Percentiles rank a stretch among this genome's conserved stretches.
phyloP scores from a whole-genome alignment of 2,329 filamentous ascomycete species.

The Alternaria sp. region DNA sequence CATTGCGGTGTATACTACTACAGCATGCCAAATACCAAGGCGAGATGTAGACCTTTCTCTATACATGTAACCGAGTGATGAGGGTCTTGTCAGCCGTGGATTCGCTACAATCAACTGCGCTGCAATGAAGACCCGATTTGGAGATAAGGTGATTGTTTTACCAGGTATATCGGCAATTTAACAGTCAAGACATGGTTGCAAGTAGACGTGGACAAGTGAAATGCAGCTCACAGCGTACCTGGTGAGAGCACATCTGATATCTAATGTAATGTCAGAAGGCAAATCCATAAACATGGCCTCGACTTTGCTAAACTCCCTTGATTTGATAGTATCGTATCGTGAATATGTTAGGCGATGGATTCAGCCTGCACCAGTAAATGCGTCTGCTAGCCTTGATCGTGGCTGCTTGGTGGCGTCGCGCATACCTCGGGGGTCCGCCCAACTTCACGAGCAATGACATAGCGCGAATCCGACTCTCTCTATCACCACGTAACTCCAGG shows the following conservation, averaged over 20 bases:
- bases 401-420: constrained; percentile 15
- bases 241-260: not conserved
- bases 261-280: not conserved
- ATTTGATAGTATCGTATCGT: not conserved
- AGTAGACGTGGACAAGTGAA: not conserved
- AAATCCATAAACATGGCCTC: not conserved
- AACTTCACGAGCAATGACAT: constrained; percentile 26
- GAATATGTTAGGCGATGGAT: not conserved
- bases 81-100: not conserved
- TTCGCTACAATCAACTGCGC: not conserved
- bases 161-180: not conserved
- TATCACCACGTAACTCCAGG: constrained; percentile 13
- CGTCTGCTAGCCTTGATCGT: not conserved
- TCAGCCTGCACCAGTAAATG: not conserved
- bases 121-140: not conserved
- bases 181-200: not conserved
- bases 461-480: constrained; percentile 20
- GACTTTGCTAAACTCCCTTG: not conserved
- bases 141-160: not conserved
- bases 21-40: constrained; percentile 39
- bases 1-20: constrained; percentile 51
- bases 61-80: not conserved
- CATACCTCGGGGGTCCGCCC: constrained; percentile 21
- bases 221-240: not conserved
- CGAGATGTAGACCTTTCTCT: constrained; percentile 17